Evolutionary conservation across 2,329 filamentous ascomycete genomes (phyloP), one percentile per base, ranked within the genome.

Genomic region (Alternaria infectoria): DNA sequence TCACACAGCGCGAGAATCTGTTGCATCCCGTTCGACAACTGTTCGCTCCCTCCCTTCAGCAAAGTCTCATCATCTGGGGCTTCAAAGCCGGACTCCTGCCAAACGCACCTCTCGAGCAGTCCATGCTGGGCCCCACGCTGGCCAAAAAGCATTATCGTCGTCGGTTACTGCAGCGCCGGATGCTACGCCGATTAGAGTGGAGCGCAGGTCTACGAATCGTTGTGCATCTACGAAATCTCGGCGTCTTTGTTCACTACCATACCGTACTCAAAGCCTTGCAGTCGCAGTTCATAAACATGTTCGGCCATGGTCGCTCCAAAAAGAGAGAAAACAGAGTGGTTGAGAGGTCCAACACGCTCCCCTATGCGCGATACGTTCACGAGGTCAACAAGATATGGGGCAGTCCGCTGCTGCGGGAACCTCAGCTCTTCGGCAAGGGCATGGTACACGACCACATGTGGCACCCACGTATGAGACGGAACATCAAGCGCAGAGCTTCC

Each of bases 31-130:
- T 80, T 21, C 69, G 73, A 8, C 54, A 62, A 23, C 62, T 80
- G 2, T 77, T 79, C 28, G 64, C 67, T 0, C 60, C 63, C 1
- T 58, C 65, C 0, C 71, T 77, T 26, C 68, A 74, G 17, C 74
- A 77, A 57, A 77, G 58, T 4, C 65, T 80, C 32, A 65, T 80
- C 28, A 62, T 73, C 3, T 80, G 78, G 78, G 77, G 77, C 8
- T 76, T 80, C 54, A 69, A 69, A 23, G 69, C 73, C 15, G 74
- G 71, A 6, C 61, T 78, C 23, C 67, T 77, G 3, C 64, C 67
- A 25, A 71, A 73, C 17, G 69, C 71, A 3, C 57, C 63, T 3
- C 55, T 67, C 2, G 77, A 78, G 50, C 74, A 76, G 50, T 73
- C 66, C 9, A 54, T 74, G 45, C 40, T 77, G 19, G 54, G 59